Conservation (phyloP, 139 green algal species). For the Pseudopediastrum boryanum region DNA sequence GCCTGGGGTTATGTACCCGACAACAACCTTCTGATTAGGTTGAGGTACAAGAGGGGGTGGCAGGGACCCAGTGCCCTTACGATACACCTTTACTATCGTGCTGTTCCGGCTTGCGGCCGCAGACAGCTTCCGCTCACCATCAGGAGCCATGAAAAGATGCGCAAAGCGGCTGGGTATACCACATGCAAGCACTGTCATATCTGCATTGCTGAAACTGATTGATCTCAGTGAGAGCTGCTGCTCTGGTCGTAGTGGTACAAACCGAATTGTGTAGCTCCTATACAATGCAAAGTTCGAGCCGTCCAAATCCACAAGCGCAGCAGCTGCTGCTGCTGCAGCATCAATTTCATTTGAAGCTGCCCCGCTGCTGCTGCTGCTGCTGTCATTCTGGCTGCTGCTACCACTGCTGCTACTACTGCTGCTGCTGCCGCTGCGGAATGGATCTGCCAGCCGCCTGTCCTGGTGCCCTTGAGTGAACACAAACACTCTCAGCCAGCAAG, state of each 20-base stretch:
- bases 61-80: background rate
- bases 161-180: constrained; percentile 14
- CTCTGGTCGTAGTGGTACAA: constrained; percentile 13
- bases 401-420: background rate
- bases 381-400: background rate
- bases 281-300: constrained; percentile 32
- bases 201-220: constrained; percentile 27
- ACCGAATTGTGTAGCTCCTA: constrained; percentile 28
- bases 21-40: too few species aligned
- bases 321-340: background rate
- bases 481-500: constrained; percentile 38
- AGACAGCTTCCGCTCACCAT: background rate
- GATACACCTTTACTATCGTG: background rate
- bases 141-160: constrained; percentile 5
- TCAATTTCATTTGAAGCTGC: too few species aligned
- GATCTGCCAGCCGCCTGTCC: background rate
- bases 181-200: constrained; percentile 22
- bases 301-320: constrained; percentile 20
- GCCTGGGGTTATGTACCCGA: too few species aligned
- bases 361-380: background rate
- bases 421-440: background rate
- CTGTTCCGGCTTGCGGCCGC: background rate
- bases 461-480: constrained; percentile 20
- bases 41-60: too few species aligned
- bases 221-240: constrained; percentile 22